phyloP scores from a whole-genome alignment of 1,284 basidiomycete species.

The Ceratobasidium papillatum region DNA sequence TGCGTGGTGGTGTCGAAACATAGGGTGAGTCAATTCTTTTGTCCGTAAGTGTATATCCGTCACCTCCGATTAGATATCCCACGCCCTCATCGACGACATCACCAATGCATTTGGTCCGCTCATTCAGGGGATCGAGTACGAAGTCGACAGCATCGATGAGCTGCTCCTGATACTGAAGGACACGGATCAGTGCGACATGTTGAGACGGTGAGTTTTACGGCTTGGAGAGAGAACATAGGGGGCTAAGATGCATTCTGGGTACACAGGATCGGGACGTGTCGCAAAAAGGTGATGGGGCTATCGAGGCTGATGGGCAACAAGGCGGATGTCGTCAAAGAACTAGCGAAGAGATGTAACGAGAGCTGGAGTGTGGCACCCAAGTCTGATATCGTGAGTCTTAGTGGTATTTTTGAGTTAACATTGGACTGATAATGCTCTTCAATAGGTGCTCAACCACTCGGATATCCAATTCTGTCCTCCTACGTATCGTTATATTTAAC shows the following conservation, averaged over 20 bases:
- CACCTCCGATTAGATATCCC: slow-evolving; percentile 99
- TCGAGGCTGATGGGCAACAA: slow-evolving; percentile 98
- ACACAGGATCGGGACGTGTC: slow-evolving; percentile 91
- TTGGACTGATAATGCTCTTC: slow-evolving; percentile 8
- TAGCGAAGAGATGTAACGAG: slow-evolving; percentile 98
- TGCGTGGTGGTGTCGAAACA: too few relatives aligned
- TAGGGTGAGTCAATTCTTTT: too few relatives aligned
- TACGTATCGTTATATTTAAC: background rate
- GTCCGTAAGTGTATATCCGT: slow-evolving; percentile 99
- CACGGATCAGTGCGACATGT: slow-evolving; percentile 82
- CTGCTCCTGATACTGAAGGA: slow-evolving; percentile 95
- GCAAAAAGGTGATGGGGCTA: slow-evolving; percentile 99
- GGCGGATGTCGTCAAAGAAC: slow-evolving; percentile 98
- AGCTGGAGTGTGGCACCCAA: slow-evolving; percentile 99
- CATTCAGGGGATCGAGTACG: slow-evolving; percentile 98
- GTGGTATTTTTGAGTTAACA: too few relatives aligned
- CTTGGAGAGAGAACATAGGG: background rate
- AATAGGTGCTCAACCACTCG: slow-evolving; percentile 90
- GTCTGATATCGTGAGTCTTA: slow-evolving; percentile 84
- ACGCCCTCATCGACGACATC: slow-evolving; percentile 99
- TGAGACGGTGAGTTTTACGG: slow-evolving; percentile 60
- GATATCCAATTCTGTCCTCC: slow-evolving; percentile 74
- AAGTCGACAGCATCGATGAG: slow-evolving; percentile 99
- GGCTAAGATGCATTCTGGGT: background rate
- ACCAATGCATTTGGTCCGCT: slow-evolving; percentile 99